Percentiles rank a stretch among this genome's conserved stretches.
Conservation (phyloP, 495 filamentous ascomycete species). For the Jackrogersella multiformis region DNA sequence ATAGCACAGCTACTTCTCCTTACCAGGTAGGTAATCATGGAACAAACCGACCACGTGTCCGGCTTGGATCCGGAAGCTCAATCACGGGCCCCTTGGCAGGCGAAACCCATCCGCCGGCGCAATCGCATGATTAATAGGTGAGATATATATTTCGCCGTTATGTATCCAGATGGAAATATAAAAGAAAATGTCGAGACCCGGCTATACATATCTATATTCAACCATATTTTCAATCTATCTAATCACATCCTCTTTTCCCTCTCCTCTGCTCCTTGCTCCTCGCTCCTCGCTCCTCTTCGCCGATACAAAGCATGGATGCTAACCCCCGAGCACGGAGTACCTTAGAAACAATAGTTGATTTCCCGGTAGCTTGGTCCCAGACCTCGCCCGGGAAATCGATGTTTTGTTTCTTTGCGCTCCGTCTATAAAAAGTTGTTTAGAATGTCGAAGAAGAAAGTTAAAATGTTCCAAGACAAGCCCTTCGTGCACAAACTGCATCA, state of each 20-base stretch:
- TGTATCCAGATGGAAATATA: background rate
- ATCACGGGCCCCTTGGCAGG: slow-evolving; percentile 35
- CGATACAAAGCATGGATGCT: slow-evolving; percentile 15
- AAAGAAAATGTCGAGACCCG: background rate
- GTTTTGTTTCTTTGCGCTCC: slow-evolving; percentile 63
- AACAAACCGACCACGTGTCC: slow-evolving; percentile 39
- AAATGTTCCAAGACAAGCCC: slow-evolving; percentile 80
- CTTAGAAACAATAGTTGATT: slow-evolving; percentile 31
- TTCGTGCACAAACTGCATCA: slow-evolving; percentile 72
- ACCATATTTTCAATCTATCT: background rate
- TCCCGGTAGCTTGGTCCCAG: background rate
- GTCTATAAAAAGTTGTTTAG: slow-evolving; percentile 48
- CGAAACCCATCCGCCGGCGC: slow-evolving; percentile 65
- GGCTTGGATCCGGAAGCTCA: slow-evolving; percentile 38
- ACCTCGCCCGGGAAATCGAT: slow-evolving; percentile 57
- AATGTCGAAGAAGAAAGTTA: slow-evolving; percentile 80
- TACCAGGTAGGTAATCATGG: slow-evolving; percentile 21
- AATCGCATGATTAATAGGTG: slow-evolving; percentile 71
- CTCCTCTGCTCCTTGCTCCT: background rate
- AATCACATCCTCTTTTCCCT: background rate
- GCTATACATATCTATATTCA: background rate
- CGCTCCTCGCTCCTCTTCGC: slow-evolving; percentile 5
- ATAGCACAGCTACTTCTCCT: background rate
- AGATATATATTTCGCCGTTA: slow-evolving; percentile 25
- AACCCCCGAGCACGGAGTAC: slow-evolving; percentile 26